Evolutionary conservation across 2,329 filamentous ascomycete species (phyloP).

Genomic region (Eutypa lata): DNA sequence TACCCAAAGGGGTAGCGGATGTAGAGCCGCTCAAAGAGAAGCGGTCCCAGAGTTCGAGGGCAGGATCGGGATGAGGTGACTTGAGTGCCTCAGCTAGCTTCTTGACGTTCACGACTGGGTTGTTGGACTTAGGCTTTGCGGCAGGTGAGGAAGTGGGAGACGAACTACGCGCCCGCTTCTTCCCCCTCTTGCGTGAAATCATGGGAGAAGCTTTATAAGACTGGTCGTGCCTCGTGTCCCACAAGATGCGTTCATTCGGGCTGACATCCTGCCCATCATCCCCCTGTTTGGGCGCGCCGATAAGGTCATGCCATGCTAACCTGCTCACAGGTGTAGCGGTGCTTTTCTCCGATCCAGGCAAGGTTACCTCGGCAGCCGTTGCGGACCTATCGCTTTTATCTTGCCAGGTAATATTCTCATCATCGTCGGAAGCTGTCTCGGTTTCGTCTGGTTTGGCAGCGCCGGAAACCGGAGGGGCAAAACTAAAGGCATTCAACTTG

Average conservation of each 20-base stretch:
- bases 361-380: slow-evolving; percentile 11
- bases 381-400: slow-evolving; percentile 8
- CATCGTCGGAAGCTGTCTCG: slow-evolving; percentile 8
- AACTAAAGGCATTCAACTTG: slow-evolving; percentile 58
- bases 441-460: slow-evolving; percentile 17
- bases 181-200: slow-evolving; percentile 46
- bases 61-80: slow-evolving; percentile 69
- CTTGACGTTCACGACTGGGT: slow-evolving; percentile 54
- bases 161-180: slow-evolving; percentile 71
- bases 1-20: slow-evolving; percentile 39
- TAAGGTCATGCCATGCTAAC: slow-evolving; percentile 57
- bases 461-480: slow-evolving; percentile 35
- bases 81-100: slow-evolving; percentile 57
- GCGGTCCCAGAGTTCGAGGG: slow-evolving; percentile 73
- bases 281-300: slow-evolving; percentile 40
- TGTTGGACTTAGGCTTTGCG: slow-evolving; percentile 36
- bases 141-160: slow-evolving; percentile 69
- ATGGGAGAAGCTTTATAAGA: slow-evolving; percentile 45
- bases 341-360: slow-evolving; percentile 19
- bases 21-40: slow-evolving; percentile 56
- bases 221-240: slow-evolving; percentile 51
- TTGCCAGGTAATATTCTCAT: slow-evolving; percentile 4
- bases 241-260: slow-evolving; percentile 59
- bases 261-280: slow-evolving; percentile 48
- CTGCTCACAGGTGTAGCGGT: slow-evolving; percentile 49